Base-by-base conservation (phyloP, 441 rosid species). In the Populus hybrid region DNA sequence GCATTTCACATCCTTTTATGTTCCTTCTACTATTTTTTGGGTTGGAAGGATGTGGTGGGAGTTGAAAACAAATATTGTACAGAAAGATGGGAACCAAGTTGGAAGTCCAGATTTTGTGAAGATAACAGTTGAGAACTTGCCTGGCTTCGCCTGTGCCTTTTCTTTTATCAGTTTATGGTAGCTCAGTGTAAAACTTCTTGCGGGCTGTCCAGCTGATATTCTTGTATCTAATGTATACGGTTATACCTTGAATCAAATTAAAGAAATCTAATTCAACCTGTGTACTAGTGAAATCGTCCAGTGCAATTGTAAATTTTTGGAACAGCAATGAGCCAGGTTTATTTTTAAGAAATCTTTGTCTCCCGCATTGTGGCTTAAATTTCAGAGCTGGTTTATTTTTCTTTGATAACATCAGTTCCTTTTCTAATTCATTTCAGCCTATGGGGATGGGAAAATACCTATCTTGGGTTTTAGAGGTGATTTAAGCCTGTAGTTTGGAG, bases 1-100 rank as follows among this genome's bases (percentile, higher is more conserved):
- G 70, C 63, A 70, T 28, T 29, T 12, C 16, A 6, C 4, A 29
- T 6, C 36, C 31, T 69, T 24, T 65, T 77, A 40, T 6, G 53
- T 42, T 74, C 77, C 67, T 56, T 61, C 14, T 64, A 74, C 76
- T 10, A 12, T 69, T 81, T 74, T 81, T 75, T 66, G 38, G 81
- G 74, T 65, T n/a, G 68, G 73, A 73, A 53, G 70, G 76, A 70
- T 24, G 18, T 28, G 77, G 73, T 23, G 64, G 77, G 77, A 76
- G 31, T 21, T 24, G 24, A 77, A 42, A 74, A 45, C 9, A 26
- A 40, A 24, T 64, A 24, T 23, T 78, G 89, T 78, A 83, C 74
- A 86, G 87, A 70, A 69, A 69, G 70, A 28, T 72, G 74, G 31
- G 31, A 36, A 71, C 72, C 59, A 56, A 7, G 74, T 20, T 31